Evolutionary conservation across 306 rosid species (phyloP).

Genomic region (Crotalaria pallida): DNA sequence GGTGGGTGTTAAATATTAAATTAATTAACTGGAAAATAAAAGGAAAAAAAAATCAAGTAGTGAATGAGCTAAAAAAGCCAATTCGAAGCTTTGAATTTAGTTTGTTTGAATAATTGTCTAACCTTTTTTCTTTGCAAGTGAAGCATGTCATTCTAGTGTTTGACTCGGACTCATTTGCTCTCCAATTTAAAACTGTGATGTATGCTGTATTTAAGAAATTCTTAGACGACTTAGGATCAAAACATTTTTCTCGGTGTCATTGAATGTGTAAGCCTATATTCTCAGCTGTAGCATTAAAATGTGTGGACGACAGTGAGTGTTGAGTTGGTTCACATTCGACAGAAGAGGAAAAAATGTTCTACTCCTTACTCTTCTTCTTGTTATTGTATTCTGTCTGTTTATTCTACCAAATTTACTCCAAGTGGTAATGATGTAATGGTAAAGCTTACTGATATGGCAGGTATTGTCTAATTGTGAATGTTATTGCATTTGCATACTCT

Average conservation of each 20-base stretch:
- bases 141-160: too few relatives aligned
- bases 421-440: not conserved
- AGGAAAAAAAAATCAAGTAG: too few relatives aligned
- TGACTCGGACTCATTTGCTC: too few relatives aligned
- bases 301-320: not conserved
- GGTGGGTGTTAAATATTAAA: too few relatives aligned
- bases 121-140: too few relatives aligned
- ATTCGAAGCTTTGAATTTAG: too few relatives aligned
- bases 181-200: too few relatives aligned
- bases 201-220: too few relatives aligned
- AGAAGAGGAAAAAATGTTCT: not conserved
- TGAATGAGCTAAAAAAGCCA: too few relatives aligned
- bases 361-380: not conserved
- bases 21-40: too few relatives aligned
- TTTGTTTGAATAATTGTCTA: too few relatives aligned
- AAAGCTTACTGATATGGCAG: constrained; percentile 38
- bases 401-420: not conserved
- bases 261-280: not conserved
- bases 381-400: not conserved
- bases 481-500: constrained; percentile 63
- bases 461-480: constrained; percentile 77
- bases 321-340: not conserved
- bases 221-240: not conserved
- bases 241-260: too few relatives aligned
- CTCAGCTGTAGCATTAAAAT: not conserved